Conservation (phyloP, 768 basidiomycete genomes). For the Boletus rubroflammeus region DNA sequence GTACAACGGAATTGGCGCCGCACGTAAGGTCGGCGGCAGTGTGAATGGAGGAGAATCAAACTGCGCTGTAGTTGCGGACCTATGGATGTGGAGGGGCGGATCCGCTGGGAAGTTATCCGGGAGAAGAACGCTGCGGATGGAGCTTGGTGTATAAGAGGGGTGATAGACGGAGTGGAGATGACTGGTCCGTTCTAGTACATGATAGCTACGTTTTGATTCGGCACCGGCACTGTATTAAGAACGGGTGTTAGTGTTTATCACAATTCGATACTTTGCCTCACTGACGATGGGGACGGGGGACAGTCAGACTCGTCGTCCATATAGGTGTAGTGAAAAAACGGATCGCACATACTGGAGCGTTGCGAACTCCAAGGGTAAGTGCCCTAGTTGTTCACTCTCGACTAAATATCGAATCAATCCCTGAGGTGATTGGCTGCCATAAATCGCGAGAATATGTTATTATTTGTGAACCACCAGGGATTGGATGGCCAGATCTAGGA, state of each 20-base stretch:
- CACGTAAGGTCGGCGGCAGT: background rate
- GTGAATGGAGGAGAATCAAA: background rate
- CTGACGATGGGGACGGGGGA: slow-evolving; percentile 8
- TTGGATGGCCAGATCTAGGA: slow-evolving; percentile 5
- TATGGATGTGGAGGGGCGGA: background rate
- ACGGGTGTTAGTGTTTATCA: slow-evolving; percentile 7
- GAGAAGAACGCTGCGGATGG: background rate
- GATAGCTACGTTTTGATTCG: background rate
- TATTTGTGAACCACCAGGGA: background rate
- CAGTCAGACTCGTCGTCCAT: background rate
- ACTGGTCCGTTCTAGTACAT: background rate
- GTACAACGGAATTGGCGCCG: background rate
- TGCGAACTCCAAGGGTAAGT: background rate
- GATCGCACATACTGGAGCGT: slow-evolving; percentile 7
- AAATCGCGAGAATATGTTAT: background rate
- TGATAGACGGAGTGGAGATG: background rate
- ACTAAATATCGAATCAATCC: slow-evolving; percentile 7
- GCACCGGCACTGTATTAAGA: slow-evolving; percentile 3
- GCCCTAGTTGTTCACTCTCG: background rate
- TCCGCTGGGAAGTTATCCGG: background rate
- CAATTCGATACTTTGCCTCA: background rate
- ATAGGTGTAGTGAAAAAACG: background rate
- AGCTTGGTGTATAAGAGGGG: background rate
- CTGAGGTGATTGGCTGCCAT: slow-evolving; percentile 14
- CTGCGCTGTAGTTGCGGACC: background rate